Evolutionary conservation across 2,329 filamentous ascomycete genomes (phyloP), one percentile per base, ranked within the genome.

Genomic region (Diaporthe longicolla): DNA sequence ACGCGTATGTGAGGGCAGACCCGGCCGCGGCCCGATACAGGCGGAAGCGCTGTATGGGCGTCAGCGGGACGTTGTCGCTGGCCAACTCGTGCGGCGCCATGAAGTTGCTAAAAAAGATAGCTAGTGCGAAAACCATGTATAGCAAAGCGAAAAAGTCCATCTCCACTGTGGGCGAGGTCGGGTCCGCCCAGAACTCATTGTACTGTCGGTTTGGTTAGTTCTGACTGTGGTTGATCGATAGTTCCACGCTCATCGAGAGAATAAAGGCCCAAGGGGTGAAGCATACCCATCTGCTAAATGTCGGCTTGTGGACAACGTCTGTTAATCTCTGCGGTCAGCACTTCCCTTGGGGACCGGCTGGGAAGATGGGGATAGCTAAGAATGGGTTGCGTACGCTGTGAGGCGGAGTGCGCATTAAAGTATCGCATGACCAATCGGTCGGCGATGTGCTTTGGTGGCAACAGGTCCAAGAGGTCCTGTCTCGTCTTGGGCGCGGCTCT

Each of bases 291-390:
- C 82, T 86, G 21, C 84, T 82, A 71, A 90, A 90, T 0, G 85
- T 87, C 24, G 89, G 89, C 17, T 84, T 83, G 75, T 91, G 89
- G 35, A 90, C 78, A 10, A 88, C 83, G 73, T 88, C 88, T 90
- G 74, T 9, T n/a, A 54, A 26, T 5, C 37, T 55, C 26, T 37
- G 21, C 24, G 6, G 73, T 79, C 70, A 77, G 70, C 15, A 45
- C 11, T 19, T 15, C 32, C 13, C 8, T 48, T n/a, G n/a, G n/a
- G 52, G 15, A 24, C 32, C 48, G 13, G 35, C 48, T 37, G n/a
- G 45, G 63, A n/a, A 48, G 3, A 35, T 2, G 10, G 6, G 17
- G 26, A n/a, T 1, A 1, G 59, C 17, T 6, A 21, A 52, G 26
- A 40, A 21, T 3, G 7, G 54, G 4, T 37, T 6, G 80, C 83